Evolutionary conservation across 768 basidiomycete genomes (phyloP).

Genomic region (Candolleomyces eurysporus): DNA sequence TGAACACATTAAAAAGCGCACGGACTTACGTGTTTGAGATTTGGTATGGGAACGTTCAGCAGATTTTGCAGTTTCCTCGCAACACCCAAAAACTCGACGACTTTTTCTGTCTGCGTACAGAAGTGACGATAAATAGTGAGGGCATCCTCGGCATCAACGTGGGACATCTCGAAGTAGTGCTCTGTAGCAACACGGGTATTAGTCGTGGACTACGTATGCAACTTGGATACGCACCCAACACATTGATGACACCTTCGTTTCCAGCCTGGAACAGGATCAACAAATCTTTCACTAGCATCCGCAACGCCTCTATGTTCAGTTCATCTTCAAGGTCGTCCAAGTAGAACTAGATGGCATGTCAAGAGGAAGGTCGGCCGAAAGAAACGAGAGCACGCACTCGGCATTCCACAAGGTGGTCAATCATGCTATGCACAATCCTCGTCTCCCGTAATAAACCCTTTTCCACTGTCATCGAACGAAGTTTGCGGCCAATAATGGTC

Average conservation of each 20-base stretch:
- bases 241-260: conserved; percentile 90
- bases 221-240: conserved; percentile 53
- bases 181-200: conserved; percentile 45
- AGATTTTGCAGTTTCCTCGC: conserved; percentile 93
- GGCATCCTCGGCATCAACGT: conserved; percentile 83
- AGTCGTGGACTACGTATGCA: conserved; percentile 12
- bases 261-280: conserved; percentile 94
- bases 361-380: conserved; percentile 1
- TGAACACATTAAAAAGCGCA: neutral
- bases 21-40: conserved; percentile 76
- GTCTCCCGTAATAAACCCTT: conserved; percentile 94
- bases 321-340: conserved; percentile 92
- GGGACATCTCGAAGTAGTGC: conserved; percentile 98
- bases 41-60: conserved; percentile 91
- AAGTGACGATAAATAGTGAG: conserved; percentile 90
- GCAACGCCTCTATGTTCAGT: conserved; percentile 80
- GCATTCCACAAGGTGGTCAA: conserved; percentile 85
- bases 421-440: conserved; percentile 84
- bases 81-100: conserved; percentile 89
- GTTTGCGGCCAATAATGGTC: conserved; percentile 77
- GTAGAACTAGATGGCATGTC: conserved; percentile 72
- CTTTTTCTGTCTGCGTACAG: conserved; percentile 88
- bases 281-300: conserved; percentile 95
- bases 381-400: conserved; percentile 53
- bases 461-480: conserved; percentile 91